These are phyloP conservation scores for Aureobasidium leucospermi DNA, from an alignment of 2,329 filamentous ascomycete species.

Conservation along the genomic window DNA sequence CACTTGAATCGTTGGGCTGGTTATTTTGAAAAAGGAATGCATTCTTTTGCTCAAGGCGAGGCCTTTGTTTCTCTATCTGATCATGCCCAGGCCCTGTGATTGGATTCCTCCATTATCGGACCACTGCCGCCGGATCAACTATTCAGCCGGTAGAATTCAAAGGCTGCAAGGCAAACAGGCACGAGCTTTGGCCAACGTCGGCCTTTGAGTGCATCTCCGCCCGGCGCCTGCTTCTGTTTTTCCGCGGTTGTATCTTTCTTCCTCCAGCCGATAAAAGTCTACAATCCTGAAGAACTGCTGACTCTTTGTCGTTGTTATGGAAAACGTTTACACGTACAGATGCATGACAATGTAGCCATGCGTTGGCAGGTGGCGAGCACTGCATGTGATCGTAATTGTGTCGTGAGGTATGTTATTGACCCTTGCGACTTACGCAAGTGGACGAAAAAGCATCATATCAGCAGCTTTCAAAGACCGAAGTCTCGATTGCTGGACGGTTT, in stretches of 20 bases:
- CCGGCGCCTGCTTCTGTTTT: neutral
- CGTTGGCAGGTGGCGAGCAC: neutral
- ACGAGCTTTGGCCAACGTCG: neutral
- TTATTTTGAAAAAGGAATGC: neutral
- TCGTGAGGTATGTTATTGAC: neutral
- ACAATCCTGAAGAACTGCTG: neutral
- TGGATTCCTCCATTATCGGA: neutral
- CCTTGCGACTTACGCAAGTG: neutral
- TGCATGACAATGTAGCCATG: neutral
- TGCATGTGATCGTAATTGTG: neutral
- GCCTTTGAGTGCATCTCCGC: neutral
- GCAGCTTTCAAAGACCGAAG: neutral
- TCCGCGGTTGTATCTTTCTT: neutral
- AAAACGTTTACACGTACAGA: neutral
- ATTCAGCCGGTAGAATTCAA: conserved; percentile 1
- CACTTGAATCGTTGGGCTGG: neutral
- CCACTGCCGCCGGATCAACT: neutral
- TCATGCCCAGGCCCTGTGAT: neutral
- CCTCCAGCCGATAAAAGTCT: neutral
- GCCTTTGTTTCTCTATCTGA: neutral
- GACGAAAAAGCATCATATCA: neutral
- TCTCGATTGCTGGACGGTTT: neutral
- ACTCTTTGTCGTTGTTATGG: neutral
- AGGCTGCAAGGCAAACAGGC: conserved; percentile 4
- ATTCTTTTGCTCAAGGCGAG: neutral